Evolutionary conservation across 441 rosid species (phyloP).

Genomic region (Daphne laureola): DNA sequence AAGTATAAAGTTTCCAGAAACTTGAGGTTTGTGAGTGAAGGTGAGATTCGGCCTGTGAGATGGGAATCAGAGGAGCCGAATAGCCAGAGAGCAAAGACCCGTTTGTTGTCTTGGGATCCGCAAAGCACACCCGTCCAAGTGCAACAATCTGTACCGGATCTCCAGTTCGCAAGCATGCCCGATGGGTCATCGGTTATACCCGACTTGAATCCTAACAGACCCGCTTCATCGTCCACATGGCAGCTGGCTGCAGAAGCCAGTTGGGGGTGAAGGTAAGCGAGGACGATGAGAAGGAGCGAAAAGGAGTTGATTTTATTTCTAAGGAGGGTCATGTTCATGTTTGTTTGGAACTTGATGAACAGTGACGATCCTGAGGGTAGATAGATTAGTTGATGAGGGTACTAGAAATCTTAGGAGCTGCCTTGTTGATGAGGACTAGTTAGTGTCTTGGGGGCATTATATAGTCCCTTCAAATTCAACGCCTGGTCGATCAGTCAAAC

Average conservation of each 20-base stretch:
- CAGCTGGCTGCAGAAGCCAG: constrained; percentile 42
- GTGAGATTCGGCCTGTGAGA: constrained; percentile 58
- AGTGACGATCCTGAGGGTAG: too few relatives aligned
- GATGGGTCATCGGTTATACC: constrained; percentile 65
- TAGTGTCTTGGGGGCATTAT: too few relatives aligned
- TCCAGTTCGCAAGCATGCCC: constrained; percentile 49
- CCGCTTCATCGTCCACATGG: constrained; percentile 56
- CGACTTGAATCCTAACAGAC: constrained; percentile 66
- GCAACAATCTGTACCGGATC: constrained; percentile 63
- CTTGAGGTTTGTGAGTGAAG: constrained; percentile 36
- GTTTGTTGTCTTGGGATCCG: constrained; percentile 14
- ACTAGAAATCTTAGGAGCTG: too few relatives aligned
- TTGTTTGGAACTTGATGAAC: too few relatives aligned
- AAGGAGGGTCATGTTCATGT: background rate
- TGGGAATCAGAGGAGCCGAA: constrained; percentile 28
- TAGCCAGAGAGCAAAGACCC: constrained; percentile 41
- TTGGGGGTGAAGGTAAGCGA: too few relatives aligned
- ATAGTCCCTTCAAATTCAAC: too few relatives aligned
- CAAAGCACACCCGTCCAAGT: constrained; percentile 53
- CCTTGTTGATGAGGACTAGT: too few relatives aligned
- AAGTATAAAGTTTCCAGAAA: constrained; percentile 48
- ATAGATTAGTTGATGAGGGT: too few relatives aligned
- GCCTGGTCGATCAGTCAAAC: too few relatives aligned
- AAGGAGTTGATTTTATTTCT: constrained; percentile 1
- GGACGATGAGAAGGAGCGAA: constrained; percentile 11